These are phyloP conservation scores for Grigorovia yakushimaensis DNA, from an alignment of 805 yeast genomes.

Conservation along the genomic window DNA sequence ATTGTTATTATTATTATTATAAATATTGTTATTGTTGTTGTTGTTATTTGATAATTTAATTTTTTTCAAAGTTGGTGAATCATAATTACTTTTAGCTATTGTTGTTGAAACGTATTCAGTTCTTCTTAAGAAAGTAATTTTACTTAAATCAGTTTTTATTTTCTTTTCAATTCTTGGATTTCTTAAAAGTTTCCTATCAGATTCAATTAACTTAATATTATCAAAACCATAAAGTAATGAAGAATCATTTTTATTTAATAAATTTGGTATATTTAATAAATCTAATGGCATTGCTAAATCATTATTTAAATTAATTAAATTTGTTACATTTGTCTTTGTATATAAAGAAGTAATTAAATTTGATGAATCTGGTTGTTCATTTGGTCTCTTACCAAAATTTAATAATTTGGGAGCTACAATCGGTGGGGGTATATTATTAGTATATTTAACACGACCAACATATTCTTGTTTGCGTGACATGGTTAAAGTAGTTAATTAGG, in stretches of 20 bases:
- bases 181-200: conserved; percentile 63
- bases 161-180: conserved; percentile 53
- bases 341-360: conserved; percentile 59
- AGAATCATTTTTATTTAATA: conserved; percentile 53
- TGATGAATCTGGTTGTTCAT: conserved; percentile 41
- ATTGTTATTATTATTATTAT: conserved; percentile 12
- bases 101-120: conserved; percentile 82
- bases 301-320: conserved; percentile 48
- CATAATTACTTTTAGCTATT: conserved; percentile 11
- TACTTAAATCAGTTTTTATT: conserved; percentile 31
- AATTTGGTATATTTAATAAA: conserved; percentile 52
- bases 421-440: conserved; percentile 87
- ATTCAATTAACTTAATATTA: conserved; percentile 54
- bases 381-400: conserved; percentile 34
- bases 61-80: conserved; percentile 3
- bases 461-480: conserved; percentile 49
- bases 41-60: conserved; percentile 25
- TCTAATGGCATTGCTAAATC: conserved; percentile 73
- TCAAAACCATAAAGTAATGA: conserved; percentile 33
- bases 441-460: conserved; percentile 73
- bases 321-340: conserved; percentile 61
- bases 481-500: no score
- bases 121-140: conserved; percentile 76
- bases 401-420: conserved; percentile 82
- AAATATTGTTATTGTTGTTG: conserved; percentile 14